Evolutionary conservation across 2,329 filamentous ascomycete species (phyloP).

Genomic region (Chalaropsis thielavioides): DNA sequence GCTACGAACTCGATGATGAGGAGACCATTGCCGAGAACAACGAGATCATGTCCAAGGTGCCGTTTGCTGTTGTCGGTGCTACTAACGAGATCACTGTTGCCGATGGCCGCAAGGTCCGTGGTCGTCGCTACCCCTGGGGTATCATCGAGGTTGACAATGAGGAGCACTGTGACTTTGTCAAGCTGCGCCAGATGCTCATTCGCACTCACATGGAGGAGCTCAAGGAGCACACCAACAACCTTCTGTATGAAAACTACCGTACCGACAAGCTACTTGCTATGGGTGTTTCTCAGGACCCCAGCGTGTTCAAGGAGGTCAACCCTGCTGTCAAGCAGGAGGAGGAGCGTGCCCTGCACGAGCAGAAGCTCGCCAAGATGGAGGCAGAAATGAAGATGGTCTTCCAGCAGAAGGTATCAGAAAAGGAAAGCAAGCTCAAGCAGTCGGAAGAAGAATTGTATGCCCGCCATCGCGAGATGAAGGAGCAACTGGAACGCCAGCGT

Average conservation of each 20-base stretch:
- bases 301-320: slow-evolving; percentile 99
- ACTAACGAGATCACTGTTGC: slow-evolving; percentile 84
- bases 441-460: slow-evolving; percentile 98
- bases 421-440: slow-evolving; percentile 98
- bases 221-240: slow-evolving; percentile 99
- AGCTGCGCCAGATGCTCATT: slow-evolving; percentile 99
- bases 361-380: slow-evolving; percentile 99
- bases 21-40: slow-evolving; percentile 99
- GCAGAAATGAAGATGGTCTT: slow-evolving; percentile 99
- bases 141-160: slow-evolving; percentile 99
- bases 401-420: slow-evolving; percentile 99
- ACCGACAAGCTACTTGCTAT: slow-evolving; percentile 98
- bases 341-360: slow-evolving; percentile 92
- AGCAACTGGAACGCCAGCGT: slow-evolving; percentile 91
- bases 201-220: slow-evolving; percentile 99
- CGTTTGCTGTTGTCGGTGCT: slow-evolving; percentile 93
- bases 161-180: slow-evolving; percentile 99
- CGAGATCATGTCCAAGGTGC: slow-evolving; percentile 99
- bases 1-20: slow-evolving; percentile 97
- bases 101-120: slow-evolving; percentile 89
- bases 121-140: slow-evolving; percentile 94
- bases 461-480: slow-evolving; percentile 98
- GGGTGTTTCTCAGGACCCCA: slow-evolving; percentile 96
- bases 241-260: slow-evolving; percentile 98
- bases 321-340: slow-evolving; percentile 99